Evolutionary conservation across 148 eudicot species (phyloP).

Genomic region (Salicornia ramosissima): DNA sequence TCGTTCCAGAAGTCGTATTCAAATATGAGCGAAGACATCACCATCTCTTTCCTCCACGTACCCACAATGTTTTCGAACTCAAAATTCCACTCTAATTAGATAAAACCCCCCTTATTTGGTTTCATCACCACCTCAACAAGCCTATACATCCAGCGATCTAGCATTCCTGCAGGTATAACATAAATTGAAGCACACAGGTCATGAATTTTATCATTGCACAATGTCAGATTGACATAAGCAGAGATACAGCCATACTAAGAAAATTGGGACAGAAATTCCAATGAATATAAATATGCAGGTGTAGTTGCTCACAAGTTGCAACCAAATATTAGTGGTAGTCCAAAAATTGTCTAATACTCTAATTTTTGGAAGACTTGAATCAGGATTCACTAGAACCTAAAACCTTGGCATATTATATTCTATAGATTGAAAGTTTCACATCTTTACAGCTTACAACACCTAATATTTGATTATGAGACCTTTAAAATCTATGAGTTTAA

Average conservation of each 20-base stretch:
- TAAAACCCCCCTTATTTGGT: constrained; percentile 41
- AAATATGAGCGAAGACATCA: constrained; percentile 9
- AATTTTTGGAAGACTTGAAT: neutral
- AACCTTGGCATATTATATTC: neutral
- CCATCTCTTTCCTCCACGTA: constrained; percentile 3
- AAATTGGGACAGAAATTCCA: too few species aligned
- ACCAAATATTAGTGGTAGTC: neutral
- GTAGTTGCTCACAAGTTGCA: neutral
- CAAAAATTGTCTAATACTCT: neutral
- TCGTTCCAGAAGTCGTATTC: constrained; percentile 12
- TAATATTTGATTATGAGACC: neutral
- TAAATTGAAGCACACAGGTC: neutral
- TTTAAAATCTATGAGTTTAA: neutral
- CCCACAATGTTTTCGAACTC: neutral
- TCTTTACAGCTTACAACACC: neutral
- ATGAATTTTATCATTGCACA: neutral
- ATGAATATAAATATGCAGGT: too few species aligned
- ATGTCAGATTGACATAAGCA: neutral
- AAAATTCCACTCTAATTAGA: constrained; percentile 18
- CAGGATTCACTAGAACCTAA: neutral
- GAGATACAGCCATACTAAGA: too few species aligned
- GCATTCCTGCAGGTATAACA: constrained; percentile 55
- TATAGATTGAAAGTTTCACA: neutral
- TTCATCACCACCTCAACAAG: constrained; percentile 60
- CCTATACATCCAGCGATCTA: constrained; percentile 92